Conservation (phyloP, 345 rosid species). For the Camelina neglecta region DNA sequence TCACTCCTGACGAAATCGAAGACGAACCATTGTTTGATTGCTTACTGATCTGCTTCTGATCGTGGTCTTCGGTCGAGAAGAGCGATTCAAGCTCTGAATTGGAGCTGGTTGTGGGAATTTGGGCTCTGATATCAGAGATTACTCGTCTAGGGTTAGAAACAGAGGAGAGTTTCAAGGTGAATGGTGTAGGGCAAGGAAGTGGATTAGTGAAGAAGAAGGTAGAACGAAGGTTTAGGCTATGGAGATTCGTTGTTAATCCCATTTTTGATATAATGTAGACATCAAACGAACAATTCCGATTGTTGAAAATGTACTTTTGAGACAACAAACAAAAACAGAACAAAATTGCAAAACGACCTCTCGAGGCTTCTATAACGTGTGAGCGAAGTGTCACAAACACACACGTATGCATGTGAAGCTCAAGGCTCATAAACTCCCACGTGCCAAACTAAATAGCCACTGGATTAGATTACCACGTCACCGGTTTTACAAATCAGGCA, state of each 20-base stretch:
- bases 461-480: not conserved
- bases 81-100: conserved; percentile 69
- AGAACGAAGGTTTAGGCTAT: conserved; percentile 57
- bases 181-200: conserved; percentile 43
- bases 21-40: conserved; percentile 59
- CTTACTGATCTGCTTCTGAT: conserved; percentile 42
- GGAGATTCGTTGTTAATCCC: conserved; percentile 66
- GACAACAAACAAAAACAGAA: not conserved
- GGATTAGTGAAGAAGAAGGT: conserved; percentile 52
- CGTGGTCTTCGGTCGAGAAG: conserved; percentile 43
- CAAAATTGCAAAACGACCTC: conserved; percentile 11
- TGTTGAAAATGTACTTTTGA: conserved; percentile 18
- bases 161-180: conserved; percentile 36
- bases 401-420: conserved; percentile 11
- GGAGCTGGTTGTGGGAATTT: conserved; percentile 53
- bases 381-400: not conserved
- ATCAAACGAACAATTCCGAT: not conserved
- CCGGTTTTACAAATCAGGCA: not conserved
- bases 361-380: conserved; percentile 1
- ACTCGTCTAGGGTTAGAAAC: conserved; percentile 28
- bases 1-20: conserved; percentile 74
- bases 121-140: conserved; percentile 42
- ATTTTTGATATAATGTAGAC: conserved; percentile 44
- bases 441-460: not conserved
- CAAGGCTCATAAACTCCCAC: conserved; percentile 15